These are phyloP conservation scores for Candida neerlandica DNA, from an alignment of 1,139 yeast genomes.

Conservation along the genomic window DNA sequence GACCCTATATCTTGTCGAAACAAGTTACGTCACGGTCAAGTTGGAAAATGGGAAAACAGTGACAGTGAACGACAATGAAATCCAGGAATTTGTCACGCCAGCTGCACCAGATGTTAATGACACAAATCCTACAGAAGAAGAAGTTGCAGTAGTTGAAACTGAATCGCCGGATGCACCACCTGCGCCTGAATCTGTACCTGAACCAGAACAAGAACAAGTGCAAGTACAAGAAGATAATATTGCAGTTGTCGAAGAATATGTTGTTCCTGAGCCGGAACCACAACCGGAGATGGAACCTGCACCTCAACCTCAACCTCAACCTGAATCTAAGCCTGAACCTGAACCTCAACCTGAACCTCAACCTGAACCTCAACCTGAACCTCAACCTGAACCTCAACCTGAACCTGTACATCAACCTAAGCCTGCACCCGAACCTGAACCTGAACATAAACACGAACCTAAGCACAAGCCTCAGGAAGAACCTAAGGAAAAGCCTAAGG, in stretches of 20 bases:
- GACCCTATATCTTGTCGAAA: not conserved
- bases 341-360: not conserved
- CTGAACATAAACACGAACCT: not conserved
- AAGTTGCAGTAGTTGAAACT: not conserved
- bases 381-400: not conserved
- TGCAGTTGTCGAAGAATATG: not conserved
- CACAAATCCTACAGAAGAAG: not conserved
- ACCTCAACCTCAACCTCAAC: not conserved
- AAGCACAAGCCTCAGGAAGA: not conserved
- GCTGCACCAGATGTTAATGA: not conserved
- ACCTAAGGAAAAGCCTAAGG: no score
- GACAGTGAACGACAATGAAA: not conserved
- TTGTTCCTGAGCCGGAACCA: no score
- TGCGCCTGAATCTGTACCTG: not conserved
- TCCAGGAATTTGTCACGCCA: not conserved
- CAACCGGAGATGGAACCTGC: no score
- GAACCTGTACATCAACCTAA: not conserved
- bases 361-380: not conserved
- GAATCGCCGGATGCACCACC: not conserved
- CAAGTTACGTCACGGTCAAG: not conserved
- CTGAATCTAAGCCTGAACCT: not conserved
- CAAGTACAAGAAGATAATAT: not conserved
- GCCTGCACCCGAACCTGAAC: not conserved
- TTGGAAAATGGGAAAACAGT: not conserved
- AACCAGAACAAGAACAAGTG: not conserved